A percentile compares a stretch with the other conserved stretches of the same genome.
Conservation (phyloP, 2,329 filamentous ascomycete species). For the Moelleriella libera region DNA sequence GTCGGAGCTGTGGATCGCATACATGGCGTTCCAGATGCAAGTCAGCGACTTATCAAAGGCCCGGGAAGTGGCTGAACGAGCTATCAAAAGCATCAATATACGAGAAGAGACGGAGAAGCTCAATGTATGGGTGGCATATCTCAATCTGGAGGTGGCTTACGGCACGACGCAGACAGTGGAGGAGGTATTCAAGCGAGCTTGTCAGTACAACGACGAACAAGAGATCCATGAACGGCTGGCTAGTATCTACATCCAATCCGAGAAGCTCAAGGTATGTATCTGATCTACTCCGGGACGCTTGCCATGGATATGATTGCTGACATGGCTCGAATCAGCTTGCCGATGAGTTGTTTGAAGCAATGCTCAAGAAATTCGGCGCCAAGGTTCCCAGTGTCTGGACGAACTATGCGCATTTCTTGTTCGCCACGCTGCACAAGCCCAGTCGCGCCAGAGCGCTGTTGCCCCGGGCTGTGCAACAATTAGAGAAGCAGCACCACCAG, state of each 20-base stretch:
- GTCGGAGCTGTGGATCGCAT: slow-evolving; percentile 87
- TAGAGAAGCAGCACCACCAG: slow-evolving; percentile 49
- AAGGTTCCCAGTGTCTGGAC: slow-evolving; percentile 71
- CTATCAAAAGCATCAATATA: slow-evolving; percentile 80
- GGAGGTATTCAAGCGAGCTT: slow-evolving; percentile 79
- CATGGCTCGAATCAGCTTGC: slow-evolving; percentile 47
- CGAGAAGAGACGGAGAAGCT: slow-evolving; percentile 85
- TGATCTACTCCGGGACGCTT: slow-evolving; percentile 14
- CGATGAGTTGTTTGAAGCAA: slow-evolving; percentile 71
- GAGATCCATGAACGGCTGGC: slow-evolving; percentile 81
- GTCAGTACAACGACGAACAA: slow-evolving; percentile 83
- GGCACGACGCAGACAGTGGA: slow-evolving; percentile 72
- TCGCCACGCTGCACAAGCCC: slow-evolving; percentile 55
- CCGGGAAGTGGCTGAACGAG: slow-evolving; percentile 78
- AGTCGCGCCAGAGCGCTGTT: slow-evolving; percentile 68
- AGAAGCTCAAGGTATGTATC: slow-evolving; percentile 60
- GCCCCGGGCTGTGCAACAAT: slow-evolving; percentile 69
- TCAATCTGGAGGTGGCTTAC: slow-evolving; percentile 89
- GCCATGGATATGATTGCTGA: too few relatives aligned
- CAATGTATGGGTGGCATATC: slow-evolving; percentile 86
- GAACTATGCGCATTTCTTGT: slow-evolving; percentile 90
- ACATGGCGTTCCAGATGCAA: slow-evolving; percentile 98
- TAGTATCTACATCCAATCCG: slow-evolving; percentile 89
- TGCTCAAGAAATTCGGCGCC: slow-evolving; percentile 81
- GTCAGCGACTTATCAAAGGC: slow-evolving; percentile 81